Conservation (phyloP, 2,329 filamentous ascomycete species). For the Nothophaeocryptopus gaeumannii region DNA sequence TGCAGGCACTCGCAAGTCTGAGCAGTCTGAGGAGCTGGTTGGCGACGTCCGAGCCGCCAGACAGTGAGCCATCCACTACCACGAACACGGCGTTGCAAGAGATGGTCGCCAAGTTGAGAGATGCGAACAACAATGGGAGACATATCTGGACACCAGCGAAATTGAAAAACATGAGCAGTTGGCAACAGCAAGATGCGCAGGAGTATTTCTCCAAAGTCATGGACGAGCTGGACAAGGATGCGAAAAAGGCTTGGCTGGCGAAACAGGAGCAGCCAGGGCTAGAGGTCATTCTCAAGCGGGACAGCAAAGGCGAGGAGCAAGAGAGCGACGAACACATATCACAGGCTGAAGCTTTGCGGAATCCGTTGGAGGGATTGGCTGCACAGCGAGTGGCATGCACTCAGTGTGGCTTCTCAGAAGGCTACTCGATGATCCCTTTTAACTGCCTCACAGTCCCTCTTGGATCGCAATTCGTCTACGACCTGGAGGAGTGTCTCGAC, state of each 20-base stretch:
- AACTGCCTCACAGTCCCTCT: constrained; percentile 88
- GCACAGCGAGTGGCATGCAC: constrained; percentile 88
- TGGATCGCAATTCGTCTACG: constrained; percentile 62
- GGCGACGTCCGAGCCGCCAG: constrained; percentile 11
- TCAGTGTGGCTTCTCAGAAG: constrained; percentile 80
- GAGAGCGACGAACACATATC: constrained; percentile 8
- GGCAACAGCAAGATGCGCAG: constrained; percentile 95
- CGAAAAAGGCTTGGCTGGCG: constrained; percentile 35
- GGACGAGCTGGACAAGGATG: constrained; percentile 58
- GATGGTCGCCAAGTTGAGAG: constrained; percentile 68
- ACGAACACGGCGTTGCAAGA: constrained; percentile 54
- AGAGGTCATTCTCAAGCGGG: constrained; percentile 23
- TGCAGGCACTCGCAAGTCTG: constrained; percentile 64
- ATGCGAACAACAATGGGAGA: constrained; percentile 66
- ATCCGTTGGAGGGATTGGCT: constrained; percentile 81
- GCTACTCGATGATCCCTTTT: constrained; percentile 86
- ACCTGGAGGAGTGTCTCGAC: constrained; percentile 75
- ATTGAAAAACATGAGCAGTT: constrained; percentile 89
- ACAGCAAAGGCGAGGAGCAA: constrained; percentile 9
- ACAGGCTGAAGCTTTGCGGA: constrained; percentile 43
- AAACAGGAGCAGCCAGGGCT: constrained; percentile 25
- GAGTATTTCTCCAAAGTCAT: constrained; percentile 88
- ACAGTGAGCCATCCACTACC: constrained; percentile 17
- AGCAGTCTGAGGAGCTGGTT: constrained; percentile 37
- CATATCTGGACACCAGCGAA: constrained; percentile 78